Percentiles rank a stretch among this genome's conserved stretches.
Conservation (phyloP, 108 stramenopile genomes). For the Stephanodiscus minutulus region DNA sequence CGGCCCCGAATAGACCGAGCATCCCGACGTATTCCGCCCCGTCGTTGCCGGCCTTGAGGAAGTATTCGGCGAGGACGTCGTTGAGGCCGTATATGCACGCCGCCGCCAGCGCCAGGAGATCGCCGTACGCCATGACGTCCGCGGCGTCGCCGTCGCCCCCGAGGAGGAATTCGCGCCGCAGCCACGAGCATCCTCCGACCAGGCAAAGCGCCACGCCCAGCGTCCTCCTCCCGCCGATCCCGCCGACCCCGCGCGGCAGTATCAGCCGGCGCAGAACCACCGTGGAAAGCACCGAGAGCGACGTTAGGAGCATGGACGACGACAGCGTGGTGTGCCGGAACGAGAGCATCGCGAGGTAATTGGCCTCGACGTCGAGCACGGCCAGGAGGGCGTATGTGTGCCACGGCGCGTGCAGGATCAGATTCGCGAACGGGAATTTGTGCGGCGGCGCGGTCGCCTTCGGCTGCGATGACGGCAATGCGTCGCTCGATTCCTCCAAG, state of each 20-base stretch:
- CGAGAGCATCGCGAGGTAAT: slow-evolving; percentile 82
- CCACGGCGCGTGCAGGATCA: slow-evolving; percentile 50
- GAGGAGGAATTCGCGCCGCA: slow-evolving; percentile 23
- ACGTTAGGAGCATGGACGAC: slow-evolving; percentile 53
- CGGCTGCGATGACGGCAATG: neutral
- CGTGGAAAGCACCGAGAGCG: slow-evolving; percentile 37
- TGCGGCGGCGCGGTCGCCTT: slow-evolving; percentile 4
- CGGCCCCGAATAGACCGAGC: slow-evolving; percentile 68
- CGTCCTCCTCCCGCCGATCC: slow-evolving; percentile 12
- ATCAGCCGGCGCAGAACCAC: slow-evolving; percentile 27
- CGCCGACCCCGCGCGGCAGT: slow-evolving; percentile 10
- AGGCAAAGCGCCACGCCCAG: slow-evolving; percentile 39
- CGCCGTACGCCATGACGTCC: slow-evolving; percentile 50
- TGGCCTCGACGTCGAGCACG: slow-evolving; percentile 92
- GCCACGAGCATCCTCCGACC: slow-evolving; percentile 40
- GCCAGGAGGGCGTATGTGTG: slow-evolving; percentile 70
- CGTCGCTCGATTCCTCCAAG: neutral
- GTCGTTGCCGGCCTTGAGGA: slow-evolving; percentile 56
- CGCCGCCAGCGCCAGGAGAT: slow-evolving; percentile 59
- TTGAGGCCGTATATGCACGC: slow-evolving; percentile 67
- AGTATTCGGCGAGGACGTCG: slow-evolving; percentile 71
- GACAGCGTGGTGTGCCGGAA: slow-evolving; percentile 80
- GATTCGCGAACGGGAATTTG: slow-evolving; percentile 32
- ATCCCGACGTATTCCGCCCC: slow-evolving; percentile 76
- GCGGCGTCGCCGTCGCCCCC: neutral